Conservation (phyloP, 306 rosid species). For the Lathyrus oleraceus region DNA sequence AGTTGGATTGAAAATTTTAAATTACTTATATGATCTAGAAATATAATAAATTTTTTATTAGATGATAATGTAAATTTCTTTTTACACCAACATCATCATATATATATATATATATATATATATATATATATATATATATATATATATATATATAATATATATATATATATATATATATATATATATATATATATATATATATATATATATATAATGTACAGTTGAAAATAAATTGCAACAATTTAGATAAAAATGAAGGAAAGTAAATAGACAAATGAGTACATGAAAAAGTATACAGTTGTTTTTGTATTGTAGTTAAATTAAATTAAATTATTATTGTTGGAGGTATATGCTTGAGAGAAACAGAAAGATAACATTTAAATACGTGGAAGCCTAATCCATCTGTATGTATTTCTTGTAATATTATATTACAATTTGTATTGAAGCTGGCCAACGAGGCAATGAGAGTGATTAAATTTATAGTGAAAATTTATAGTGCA, state of each 20-base stretch:
- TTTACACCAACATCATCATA: too few species aligned
- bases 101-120: too few species aligned
- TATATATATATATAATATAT: too few species aligned
- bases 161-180: too few species aligned
- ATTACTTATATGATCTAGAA: too few species aligned
- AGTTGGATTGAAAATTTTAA: too few species aligned
- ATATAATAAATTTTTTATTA: too few species aligned
- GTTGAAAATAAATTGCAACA: too few species aligned
- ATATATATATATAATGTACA: too few species aligned
- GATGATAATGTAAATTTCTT: too few species aligned
- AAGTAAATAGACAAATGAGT: background rate
- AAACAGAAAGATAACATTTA: background rate
- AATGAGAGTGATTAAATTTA: background rate
- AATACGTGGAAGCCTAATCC: constrained; percentile 49
- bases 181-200: too few species aligned
- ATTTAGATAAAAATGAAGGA: background rate
- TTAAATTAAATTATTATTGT: background rate
- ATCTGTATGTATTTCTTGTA: background rate
- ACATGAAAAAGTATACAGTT: background rate
- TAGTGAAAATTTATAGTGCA: background rate
- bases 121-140: too few species aligned
- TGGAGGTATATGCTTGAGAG: constrained; percentile 14
- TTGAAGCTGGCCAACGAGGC: constrained; percentile 4
- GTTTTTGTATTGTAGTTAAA: background rate
- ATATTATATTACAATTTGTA: constrained; percentile 36